Conservation (phyloP, 169 alveolate species). For the Miamiensis avidus region DNA sequence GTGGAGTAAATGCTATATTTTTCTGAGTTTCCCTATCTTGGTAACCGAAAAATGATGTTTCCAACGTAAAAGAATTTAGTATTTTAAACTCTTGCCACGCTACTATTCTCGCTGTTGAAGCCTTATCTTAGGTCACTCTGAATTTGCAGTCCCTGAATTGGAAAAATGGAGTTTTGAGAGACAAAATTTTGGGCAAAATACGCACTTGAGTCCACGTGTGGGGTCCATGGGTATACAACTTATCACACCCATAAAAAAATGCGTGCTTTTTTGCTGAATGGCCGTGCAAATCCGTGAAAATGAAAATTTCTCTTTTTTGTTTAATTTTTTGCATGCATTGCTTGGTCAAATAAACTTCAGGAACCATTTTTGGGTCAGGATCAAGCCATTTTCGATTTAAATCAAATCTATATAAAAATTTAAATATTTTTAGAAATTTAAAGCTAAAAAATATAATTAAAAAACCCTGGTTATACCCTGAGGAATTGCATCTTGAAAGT, state of each 20-base stretch:
- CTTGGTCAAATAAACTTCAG: slow-evolving; percentile 52
- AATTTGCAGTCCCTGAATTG: slow-evolving; percentile 49
- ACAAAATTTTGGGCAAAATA: slow-evolving; percentile 46
- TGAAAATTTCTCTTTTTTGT: slow-evolving; percentile 49
- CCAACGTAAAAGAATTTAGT: slow-evolving; percentile 59
- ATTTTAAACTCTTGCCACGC: slow-evolving; percentile 55
- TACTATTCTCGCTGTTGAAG: slow-evolving; percentile 62
- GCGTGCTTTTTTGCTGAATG: slow-evolving; percentile 61
- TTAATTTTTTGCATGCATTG: slow-evolving; percentile 51
- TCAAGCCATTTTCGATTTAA: slow-evolving; percentile 78
- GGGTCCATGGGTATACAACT: slow-evolving; percentile 48
- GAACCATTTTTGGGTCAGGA: slow-evolving; percentile 58
- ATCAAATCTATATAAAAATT: slow-evolving; percentile 76
- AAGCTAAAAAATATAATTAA: too few species aligned
- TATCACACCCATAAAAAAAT: slow-evolving; percentile 66
- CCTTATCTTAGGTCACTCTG: slow-evolving; percentile 48
- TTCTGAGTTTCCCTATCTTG: slow-evolving; percentile 2
- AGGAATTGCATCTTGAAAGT: slow-evolving; percentile 62
- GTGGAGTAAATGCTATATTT: slow-evolving; percentile 9
- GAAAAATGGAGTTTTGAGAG: slow-evolving; percentile 32
- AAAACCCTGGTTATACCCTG: background rate
- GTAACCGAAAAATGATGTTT: slow-evolving; percentile 61
- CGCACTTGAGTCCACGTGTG: slow-evolving; percentile 53
- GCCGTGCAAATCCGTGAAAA: slow-evolving; percentile 67
- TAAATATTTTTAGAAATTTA: background rate